Conservation (phyloP, 1,284 basidiomycete species). For the Ustilago nuda region DNA sequence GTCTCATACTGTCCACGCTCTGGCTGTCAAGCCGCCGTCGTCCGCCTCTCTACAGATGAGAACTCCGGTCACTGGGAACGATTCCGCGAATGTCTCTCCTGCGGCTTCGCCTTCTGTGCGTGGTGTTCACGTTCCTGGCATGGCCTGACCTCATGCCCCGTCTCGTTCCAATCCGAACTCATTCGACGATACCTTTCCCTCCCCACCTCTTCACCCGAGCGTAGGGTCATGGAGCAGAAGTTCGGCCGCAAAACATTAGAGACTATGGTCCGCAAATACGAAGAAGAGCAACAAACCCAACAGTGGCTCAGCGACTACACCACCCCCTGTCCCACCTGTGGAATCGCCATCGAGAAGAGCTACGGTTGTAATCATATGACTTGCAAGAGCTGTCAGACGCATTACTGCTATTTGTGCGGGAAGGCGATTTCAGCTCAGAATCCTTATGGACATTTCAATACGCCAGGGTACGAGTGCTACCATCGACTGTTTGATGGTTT, state of each 20-base stretch:
- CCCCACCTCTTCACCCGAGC: slow-evolving; percentile 17
- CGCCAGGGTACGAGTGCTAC: slow-evolving; percentile 38
- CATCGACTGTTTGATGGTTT: slow-evolving; percentile 44
- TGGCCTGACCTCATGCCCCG: slow-evolving; percentile 34
- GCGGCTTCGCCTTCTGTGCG: slow-evolving; percentile 50
- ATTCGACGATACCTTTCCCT: slow-evolving; percentile 38
- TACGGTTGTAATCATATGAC: slow-evolving; percentile 59
- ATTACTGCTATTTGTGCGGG: slow-evolving; percentile 57
- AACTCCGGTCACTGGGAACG: slow-evolving; percentile 51
- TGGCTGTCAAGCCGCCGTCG: slow-evolving; percentile 41
- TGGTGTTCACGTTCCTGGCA: slow-evolving; percentile 56
- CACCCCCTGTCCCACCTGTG: slow-evolving; percentile 51
- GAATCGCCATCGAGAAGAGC: slow-evolving; percentile 48
- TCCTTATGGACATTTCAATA: slow-evolving; percentile 53
- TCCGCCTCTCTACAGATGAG: slow-evolving; percentile 42
- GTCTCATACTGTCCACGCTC: slow-evolving; percentile 50
- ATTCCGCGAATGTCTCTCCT: slow-evolving; percentile 48
- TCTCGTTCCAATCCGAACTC: slow-evolving; percentile 42
- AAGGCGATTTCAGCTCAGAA: slow-evolving; percentile 37
- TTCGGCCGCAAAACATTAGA: slow-evolving; percentile 42
- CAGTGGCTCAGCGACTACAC: slow-evolving; percentile 41
- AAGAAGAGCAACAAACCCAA: slow-evolving; percentile 48
- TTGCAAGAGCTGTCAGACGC: slow-evolving; percentile 49
- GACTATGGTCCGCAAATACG: slow-evolving; percentile 39
- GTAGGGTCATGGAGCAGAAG: slow-evolving; percentile 31